These are phyloP conservation scores for Waitea zeae DNA, from an alignment of 1,284 basidiomycete genomes.

Conservation along the genomic window DNA sequence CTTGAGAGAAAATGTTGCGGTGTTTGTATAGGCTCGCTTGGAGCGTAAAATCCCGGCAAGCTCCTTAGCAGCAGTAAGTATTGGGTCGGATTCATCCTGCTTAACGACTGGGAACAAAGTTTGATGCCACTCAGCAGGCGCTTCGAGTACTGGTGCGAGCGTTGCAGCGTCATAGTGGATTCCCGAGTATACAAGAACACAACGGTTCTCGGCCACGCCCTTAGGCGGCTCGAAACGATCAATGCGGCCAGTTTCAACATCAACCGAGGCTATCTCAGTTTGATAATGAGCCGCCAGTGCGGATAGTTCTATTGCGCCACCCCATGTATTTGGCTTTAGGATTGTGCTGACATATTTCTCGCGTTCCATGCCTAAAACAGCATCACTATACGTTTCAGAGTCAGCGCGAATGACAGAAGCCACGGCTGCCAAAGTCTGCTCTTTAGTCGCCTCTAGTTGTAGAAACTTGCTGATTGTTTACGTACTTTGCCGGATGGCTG, in stretches of 20 bases:
- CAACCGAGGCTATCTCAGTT: constrained; percentile 79
- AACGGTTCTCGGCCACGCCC: constrained; percentile 19
- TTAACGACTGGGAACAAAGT: constrained; percentile 57
- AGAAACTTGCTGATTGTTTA: constrained; percentile 4
- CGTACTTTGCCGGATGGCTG: constrained; percentile 47
- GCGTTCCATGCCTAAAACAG: constrained; percentile 56
- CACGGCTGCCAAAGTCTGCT: constrained; percentile 35
- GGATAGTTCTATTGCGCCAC: constrained; percentile 81
- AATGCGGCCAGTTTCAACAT: constrained; percentile 83
- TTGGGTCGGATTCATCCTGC: constrained; percentile 24
- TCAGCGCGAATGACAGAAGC: constrained; percentile 64
- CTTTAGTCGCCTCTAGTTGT: background rate
- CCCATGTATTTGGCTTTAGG: constrained; percentile 68
- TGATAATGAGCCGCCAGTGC: constrained; percentile 68
- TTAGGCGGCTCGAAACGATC: constrained; percentile 57
- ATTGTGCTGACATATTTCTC: constrained; percentile 64
- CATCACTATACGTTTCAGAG: constrained; percentile 60
- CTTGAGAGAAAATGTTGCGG: constrained; percentile 74
- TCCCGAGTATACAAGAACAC: constrained; percentile 76
- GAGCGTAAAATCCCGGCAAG: constrained; percentile 56
- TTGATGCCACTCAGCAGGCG: constrained; percentile 76
- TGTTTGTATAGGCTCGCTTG: constrained; percentile 80
- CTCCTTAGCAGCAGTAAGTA: constrained; percentile 51
- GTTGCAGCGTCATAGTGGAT: constrained; percentile 89
- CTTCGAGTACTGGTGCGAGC: constrained; percentile 57